Evolutionary conservation across 2,329 filamentous ascomycete species (phyloP).

Genomic region (Bertia moriformis): DNA sequence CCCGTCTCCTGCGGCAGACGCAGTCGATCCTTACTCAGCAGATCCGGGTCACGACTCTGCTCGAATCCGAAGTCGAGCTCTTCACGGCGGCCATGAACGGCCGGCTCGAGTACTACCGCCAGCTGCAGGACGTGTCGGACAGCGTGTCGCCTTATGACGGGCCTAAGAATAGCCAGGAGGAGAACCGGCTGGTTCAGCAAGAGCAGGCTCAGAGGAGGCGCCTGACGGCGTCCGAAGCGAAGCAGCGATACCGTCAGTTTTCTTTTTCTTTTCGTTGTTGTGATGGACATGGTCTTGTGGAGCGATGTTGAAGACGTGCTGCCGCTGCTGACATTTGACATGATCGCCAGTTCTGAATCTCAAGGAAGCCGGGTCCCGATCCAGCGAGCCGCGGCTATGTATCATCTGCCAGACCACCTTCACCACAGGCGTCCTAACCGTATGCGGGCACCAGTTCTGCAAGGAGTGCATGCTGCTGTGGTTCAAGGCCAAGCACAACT

Average conservation of each 20-base stretch:
- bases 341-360: conserved; percentile 32
- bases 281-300: neutral
- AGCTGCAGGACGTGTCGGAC: conserved; percentile 83
- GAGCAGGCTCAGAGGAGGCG: conserved; percentile 39
- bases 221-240: conserved; percentile 53
- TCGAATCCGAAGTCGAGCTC: conserved; percentile 60
- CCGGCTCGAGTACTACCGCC: conserved; percentile 76
- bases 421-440: conserved; percentile 64
- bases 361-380: conserved; percentile 41
- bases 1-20: conserved; percentile 43
- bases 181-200: conserved; percentile 23
- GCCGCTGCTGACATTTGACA: neutral
- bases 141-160: conserved; percentile 65
- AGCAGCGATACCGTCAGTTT: conserved; percentile 54
- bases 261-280: neutral
- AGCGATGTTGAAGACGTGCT: neutral
- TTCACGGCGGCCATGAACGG: conserved; percentile 72
- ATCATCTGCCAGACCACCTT: conserved; percentile 74
- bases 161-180: conserved; percentile 31
- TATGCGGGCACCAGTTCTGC: conserved; percentile 86
- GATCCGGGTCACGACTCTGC: conserved; percentile 25
- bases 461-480: conserved; percentile 72
- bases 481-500: conserved; percentile 61
- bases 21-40: conserved; percentile 38
- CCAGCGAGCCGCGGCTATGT: conserved; percentile 55